Evolutionary conservation across 345 rosid genomes (phyloP).

Genomic region (Pugionium dolabratum): DNA sequence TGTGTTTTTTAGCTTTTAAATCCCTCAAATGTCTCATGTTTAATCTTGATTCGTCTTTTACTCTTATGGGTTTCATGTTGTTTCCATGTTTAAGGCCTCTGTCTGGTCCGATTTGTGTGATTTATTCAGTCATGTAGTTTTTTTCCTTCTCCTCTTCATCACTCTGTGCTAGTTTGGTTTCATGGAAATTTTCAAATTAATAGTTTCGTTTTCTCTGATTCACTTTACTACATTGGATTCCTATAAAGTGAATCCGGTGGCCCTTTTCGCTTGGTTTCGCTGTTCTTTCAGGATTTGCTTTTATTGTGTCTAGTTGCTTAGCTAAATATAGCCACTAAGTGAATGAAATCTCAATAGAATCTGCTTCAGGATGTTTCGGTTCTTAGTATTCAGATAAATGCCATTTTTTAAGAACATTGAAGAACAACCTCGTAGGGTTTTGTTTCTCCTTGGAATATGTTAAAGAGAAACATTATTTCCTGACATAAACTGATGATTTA

Average conservation of each 20-base stretch:
- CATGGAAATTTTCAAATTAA: background rate
- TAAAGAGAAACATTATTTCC: background rate
- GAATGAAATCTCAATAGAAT: background rate
- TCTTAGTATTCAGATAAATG: background rate
- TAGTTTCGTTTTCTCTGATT: background rate
- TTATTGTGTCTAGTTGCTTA: background rate
- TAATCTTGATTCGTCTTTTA: slow-evolving; percentile 6
- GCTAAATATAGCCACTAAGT: background rate
- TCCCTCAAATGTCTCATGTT: background rate
- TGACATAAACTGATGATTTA: no score
- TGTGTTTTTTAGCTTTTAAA: slow-evolving; percentile 15
- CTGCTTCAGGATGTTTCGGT: slow-evolving; percentile 10
- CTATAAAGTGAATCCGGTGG: slow-evolving; percentile 17
- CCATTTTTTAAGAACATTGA: slow-evolving; percentile 17
- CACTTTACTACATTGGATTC: slow-evolving; percentile 38
- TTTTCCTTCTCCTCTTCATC: slow-evolving; percentile 1
- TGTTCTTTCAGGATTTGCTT: slow-evolving; percentile 15
- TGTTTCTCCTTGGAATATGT: background rate
- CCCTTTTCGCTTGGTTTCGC: slow-evolving; percentile 4
- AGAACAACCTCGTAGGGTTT: slow-evolving; percentile 8
- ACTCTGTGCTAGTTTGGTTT: slow-evolving; percentile 24
- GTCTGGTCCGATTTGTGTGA: slow-evolving; percentile 8
- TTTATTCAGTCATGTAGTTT: background rate
- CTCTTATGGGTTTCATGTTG: slow-evolving; percentile 5
- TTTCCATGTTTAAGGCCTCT: background rate